A percentile compares a stretch with the other conserved stretches of the same genome.
These are phyloP conservation scores for Triticum timopheevii DNA, from an alignment of 176 grass and related monocot species.

Conservation along the genomic window DNA sequence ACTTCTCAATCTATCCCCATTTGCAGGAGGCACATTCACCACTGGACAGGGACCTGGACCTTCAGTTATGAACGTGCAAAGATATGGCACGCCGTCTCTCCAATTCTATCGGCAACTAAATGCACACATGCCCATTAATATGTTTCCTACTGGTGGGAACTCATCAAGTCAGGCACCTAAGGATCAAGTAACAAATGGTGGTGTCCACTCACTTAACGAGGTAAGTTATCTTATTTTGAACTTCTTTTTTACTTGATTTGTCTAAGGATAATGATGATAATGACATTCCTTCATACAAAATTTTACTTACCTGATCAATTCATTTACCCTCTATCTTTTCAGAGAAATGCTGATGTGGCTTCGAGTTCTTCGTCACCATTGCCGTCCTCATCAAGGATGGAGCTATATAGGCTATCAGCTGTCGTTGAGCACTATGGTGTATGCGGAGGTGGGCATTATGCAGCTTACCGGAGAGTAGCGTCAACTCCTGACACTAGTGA, in stretches of 20 bases:
- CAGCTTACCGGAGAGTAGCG: constrained; percentile 64
- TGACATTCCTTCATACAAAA: not conserved
- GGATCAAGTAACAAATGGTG: not conserved
- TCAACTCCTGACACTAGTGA: constrained; percentile 28
- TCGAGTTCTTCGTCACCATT: not conserved
- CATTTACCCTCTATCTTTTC: not conserved
- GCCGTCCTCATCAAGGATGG: constrained; percentile 18
- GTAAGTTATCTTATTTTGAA: constrained; percentile 19
- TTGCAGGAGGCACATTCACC: constrained; percentile 36
- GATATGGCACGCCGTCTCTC: constrained; percentile 14
- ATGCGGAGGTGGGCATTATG: constrained; percentile 81
- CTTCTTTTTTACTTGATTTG: not conserved
- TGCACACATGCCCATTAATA: constrained; percentile 43
- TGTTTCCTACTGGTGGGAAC: constrained; percentile 28
- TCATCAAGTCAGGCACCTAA: constrained; percentile 18
- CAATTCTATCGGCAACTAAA: constrained; percentile 42
- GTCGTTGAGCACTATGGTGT: constrained; percentile 85
- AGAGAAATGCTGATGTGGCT: constrained; percentile 29
- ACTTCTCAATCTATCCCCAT: constrained; percentile 73
- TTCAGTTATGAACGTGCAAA: constrained; percentile 25
- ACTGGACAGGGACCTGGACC: constrained; percentile 24
- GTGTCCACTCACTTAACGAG: not conserved
- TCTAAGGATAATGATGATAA: not conserved
- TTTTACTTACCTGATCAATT: not conserved
- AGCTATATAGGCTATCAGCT: constrained; percentile 59